These are phyloP conservation scores for Tetracladium setigerum DNA, from an alignment of 495 filamentous ascomycete genomes.

Conservation along the genomic window DNA sequence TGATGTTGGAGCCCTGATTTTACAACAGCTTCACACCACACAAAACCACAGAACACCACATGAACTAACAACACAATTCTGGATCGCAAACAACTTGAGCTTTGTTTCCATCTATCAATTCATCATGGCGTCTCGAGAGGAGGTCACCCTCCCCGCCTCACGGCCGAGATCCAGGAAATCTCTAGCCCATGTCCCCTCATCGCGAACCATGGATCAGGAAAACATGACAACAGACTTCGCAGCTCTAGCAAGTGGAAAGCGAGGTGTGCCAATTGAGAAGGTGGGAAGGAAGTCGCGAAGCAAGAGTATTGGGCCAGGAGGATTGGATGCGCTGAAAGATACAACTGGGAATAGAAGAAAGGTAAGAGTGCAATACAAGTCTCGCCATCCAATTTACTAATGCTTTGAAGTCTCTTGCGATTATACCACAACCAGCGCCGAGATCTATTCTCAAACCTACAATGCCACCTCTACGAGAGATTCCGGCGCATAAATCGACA, in stretches of 20 bases:
- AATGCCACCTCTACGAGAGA: slow-evolving; percentile 58
- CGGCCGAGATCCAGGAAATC: slow-evolving; percentile 66
- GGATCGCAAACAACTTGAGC: too few species aligned
- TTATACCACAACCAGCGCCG: slow-evolving; percentile 40
- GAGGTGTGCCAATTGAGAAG: slow-evolving; percentile 30
- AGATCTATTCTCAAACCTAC: slow-evolving; percentile 84
- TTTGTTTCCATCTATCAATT: slow-evolving; percentile 5
- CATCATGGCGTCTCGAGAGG: slow-evolving; percentile 38
- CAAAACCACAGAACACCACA: too few species aligned
- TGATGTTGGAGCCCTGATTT: too few species aligned
- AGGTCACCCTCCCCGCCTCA: slow-evolving; percentile 41
- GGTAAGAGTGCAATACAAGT: slow-evolving; percentile 37
- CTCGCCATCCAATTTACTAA: slow-evolving; percentile 5
- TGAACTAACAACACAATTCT: too few species aligned
- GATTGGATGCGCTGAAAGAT: slow-evolving; percentile 72
- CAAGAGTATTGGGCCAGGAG: slow-evolving; percentile 90
- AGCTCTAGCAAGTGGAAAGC: slow-evolving; percentile 26
- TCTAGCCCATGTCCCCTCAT: slow-evolving; percentile 56
- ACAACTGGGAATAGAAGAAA: slow-evolving; percentile 74
- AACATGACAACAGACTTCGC: slow-evolving; percentile 60
- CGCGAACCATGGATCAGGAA: slow-evolving; percentile 53
- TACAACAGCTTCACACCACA: too few species aligned
- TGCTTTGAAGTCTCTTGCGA: slow-evolving; percentile 34
- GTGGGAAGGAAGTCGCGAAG: slow-evolving; percentile 73
- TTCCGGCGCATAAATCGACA: slow-evolving; percentile 30